A percentile compares a stretch with the other conserved stretches of the same genome.
Conservation (phyloP, 257 asterid genomes). For the Solanum boliviense region DNA sequence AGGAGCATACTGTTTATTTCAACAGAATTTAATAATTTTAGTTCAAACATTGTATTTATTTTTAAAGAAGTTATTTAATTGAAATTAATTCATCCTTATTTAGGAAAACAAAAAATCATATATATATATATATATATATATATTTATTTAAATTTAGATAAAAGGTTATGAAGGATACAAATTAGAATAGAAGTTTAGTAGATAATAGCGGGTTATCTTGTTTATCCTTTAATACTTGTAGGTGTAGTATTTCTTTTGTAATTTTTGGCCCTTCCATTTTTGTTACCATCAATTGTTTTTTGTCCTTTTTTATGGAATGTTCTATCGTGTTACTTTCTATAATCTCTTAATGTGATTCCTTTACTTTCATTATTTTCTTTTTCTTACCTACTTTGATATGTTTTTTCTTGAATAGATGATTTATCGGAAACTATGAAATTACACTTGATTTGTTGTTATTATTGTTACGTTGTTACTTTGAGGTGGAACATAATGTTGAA, state of each 20-base stretch:
- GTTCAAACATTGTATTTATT: too few species aligned
- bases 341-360: neutral
- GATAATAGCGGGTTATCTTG: neutral
- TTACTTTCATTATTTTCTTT: too few species aligned
- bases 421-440: too few species aligned
- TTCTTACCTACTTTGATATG: too few species aligned
- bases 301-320: neutral
- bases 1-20: rapidly evolving
- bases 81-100: neutral
- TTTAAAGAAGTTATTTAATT: too few species aligned
- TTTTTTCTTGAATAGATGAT: too few species aligned
- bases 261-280: neutral
- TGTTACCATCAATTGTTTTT: neutral
- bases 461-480: neutral
- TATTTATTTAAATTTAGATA: neutral
- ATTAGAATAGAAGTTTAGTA: too few species aligned
- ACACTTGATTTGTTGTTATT: neutral
- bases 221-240: too few species aligned
- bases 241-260: neutral
- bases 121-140: too few species aligned
- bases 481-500: neutral
- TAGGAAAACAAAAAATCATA: too few species aligned
- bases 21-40: too few species aligned
- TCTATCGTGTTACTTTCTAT: too few species aligned
- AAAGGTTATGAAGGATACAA: neutral